phyloP scores from a whole-genome alignment of 1,284 basidiomycete species.

The Marasmius tenuissimus region DNA sequence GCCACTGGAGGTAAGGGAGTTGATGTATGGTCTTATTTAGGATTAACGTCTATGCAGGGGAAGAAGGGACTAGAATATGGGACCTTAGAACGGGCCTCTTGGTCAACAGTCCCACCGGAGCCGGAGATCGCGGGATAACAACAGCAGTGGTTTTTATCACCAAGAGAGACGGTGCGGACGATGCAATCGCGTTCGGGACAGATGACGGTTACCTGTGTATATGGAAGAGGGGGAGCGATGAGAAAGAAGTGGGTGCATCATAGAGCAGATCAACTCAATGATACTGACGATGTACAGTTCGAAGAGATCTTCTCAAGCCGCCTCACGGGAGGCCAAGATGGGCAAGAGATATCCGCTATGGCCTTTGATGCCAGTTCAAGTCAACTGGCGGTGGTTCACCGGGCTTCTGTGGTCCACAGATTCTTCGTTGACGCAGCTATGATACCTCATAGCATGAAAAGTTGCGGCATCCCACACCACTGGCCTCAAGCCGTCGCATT shows the following conservation, averaged over 20 bases:
- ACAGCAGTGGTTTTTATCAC: constrained; percentile 7
- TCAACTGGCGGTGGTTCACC: constrained; percentile 8
- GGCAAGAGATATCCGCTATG: constrained; percentile 7
- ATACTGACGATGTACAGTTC: neutral
- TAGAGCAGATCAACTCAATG: neutral
- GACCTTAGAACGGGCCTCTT: neutral
- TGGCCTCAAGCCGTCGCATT: constrained; percentile 9
- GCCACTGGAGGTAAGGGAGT: constrained; percentile 5
- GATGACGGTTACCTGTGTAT: constrained; percentile 6
- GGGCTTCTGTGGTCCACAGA: constrained; percentile 1
- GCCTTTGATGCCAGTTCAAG: constrained; percentile 5
- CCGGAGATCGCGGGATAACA: constrained; percentile 3
- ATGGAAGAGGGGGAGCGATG: neutral
- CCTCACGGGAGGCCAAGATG: constrained; percentile 2
- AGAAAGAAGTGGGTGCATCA: constrained; percentile 1
- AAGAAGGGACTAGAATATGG: constrained; percentile 7
- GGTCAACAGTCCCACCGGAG: neutral
- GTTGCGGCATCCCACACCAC: neutral
- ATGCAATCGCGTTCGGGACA: constrained; percentile 7
- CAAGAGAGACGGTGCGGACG: constrained; percentile 3
- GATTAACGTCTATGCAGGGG: neutral
- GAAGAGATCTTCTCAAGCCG: constrained; percentile 3
- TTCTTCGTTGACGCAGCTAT: constrained; percentile 6
- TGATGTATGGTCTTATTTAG: neutral
- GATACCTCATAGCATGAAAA: neutral